Evolutionary conservation across 768 basidiomycete genomes (phyloP).

Genomic region (Lactarius hatsudake): DNA sequence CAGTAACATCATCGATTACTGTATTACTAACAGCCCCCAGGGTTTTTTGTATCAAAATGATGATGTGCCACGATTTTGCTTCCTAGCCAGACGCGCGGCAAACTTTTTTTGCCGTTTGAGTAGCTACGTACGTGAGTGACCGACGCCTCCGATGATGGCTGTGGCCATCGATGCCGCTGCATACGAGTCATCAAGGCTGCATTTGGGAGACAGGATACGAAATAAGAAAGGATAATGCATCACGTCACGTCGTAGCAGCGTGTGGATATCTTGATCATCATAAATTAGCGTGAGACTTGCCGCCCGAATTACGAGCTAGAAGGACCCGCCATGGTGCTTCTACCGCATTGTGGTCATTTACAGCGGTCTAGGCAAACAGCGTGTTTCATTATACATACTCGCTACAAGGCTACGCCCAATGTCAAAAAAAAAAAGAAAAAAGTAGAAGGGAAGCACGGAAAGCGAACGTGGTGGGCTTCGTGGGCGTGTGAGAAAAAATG

Average conservation of each 20-base stretch:
- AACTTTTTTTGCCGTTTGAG: background rate
- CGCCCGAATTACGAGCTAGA: background rate
- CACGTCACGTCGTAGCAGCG: background rate
- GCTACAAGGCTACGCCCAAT: constrained; percentile 20
- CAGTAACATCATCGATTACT: background rate
- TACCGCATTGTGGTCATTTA: background rate
- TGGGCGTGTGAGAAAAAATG: constrained; percentile 3
- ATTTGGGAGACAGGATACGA: background rate
- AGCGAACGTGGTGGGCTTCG: constrained; percentile 9
- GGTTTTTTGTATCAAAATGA: background rate
- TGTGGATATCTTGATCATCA: background rate
- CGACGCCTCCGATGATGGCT: background rate
- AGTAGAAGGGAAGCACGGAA: constrained; percentile 7
- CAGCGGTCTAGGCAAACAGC: background rate
- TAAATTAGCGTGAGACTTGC: background rate
- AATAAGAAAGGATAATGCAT: background rate
- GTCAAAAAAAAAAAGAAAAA: background rate
- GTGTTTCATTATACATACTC: constrained; percentile 21
- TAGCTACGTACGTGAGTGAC: background rate
- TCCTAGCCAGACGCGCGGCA: background rate
- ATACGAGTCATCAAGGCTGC: background rate
- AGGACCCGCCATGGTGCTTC: background rate
- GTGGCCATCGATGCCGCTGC: background rate
- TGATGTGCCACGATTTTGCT: background rate
- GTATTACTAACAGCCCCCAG: background rate